phyloP scores from a whole-genome alignment of 2,329 filamentous ascomycete genomes.

The Colletotrichum sidae region DNA sequence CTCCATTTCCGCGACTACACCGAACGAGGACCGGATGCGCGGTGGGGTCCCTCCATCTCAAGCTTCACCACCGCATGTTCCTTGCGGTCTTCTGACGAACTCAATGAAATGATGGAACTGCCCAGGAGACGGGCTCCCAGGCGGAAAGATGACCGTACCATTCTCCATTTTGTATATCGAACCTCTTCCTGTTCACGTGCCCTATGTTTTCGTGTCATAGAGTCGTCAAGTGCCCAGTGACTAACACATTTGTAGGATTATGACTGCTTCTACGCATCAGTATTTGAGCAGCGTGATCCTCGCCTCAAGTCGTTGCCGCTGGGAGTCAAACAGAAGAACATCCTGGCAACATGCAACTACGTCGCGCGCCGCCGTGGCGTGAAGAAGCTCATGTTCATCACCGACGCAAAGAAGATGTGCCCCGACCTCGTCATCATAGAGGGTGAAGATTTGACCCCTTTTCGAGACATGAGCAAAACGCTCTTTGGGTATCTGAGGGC shows the following conservation, averaged over 20 bases:
- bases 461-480: constrained; percentile 86
- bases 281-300: constrained; percentile 85
- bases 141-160: constrained; percentile 73
- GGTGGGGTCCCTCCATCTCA: constrained; percentile 6
- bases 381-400: constrained; percentile 86
- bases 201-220: constrained; percentile 16
- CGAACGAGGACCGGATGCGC: constrained; percentile 5
- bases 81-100: neutral
- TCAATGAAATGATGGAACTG: constrained; percentile 44
- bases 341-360: constrained; percentile 94
- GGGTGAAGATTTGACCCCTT: constrained; percentile 87
- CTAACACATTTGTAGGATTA: constrained; percentile 66
- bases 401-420: constrained; percentile 82
- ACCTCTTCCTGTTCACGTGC: constrained; percentile 32
- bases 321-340: constrained; percentile 92
- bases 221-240: too few relatives aligned
- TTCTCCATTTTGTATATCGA: constrained; percentile 81
- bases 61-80: neutral
- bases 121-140: constrained; percentile 49
- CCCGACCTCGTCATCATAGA: constrained; percentile 88
- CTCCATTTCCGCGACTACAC: constrained; percentile 12
- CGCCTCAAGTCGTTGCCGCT: constrained; percentile 78
- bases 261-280: constrained; percentile 95
- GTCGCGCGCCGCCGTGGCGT: constrained; percentile 81
- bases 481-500: constrained; percentile 79